phyloP scores from a whole-genome alignment of 257 asterid genomes.

The Plantago ovata region DNA sequence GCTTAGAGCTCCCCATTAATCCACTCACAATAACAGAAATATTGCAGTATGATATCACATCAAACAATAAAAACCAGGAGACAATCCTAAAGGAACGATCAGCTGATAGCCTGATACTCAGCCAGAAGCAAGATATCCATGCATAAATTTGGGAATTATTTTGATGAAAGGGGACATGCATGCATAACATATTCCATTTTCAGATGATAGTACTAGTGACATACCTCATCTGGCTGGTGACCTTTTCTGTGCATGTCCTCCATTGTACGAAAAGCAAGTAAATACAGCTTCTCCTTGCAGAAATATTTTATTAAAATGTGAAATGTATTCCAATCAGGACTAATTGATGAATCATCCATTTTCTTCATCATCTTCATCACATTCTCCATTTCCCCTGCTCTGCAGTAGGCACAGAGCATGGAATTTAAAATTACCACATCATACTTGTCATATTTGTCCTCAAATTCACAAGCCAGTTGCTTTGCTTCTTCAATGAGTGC shows the following conservation, averaged over 20 bases:
- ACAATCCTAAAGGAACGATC: background rate
- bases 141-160: slow-evolving; percentile 8
- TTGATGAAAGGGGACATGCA: background rate
- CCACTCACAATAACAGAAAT: too few species aligned
- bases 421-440: slow-evolving; percentile 88
- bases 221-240: slow-evolving; percentile 84
- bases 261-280: slow-evolving; percentile 84
- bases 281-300: slow-evolving; percentile 71
- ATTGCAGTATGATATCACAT: slow-evolving; percentile 9
- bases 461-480: slow-evolving; percentile 72
- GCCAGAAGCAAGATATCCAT: slow-evolving; percentile 9
- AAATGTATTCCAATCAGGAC: slow-evolving; percentile 87
- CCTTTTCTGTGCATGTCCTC: slow-evolving; percentile 91
- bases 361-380: slow-evolving; percentile 94
- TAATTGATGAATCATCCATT: slow-evolving; percentile 79
- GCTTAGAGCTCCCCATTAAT: too few species aligned
- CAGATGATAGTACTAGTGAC: background rate
- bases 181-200: background rate
- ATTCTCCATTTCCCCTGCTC: slow-evolving; percentile 90
- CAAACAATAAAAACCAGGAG: slow-evolving; percentile 13
- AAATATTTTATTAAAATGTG: slow-evolving; percentile 78
- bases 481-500: slow-evolving; percentile 82
- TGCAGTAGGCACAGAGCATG: slow-evolving; percentile 88
- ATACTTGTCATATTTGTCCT: slow-evolving; percentile 72
- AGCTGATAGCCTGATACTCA: background rate